Conservation (phyloP, 2,329 filamentous ascomycete genomes). For the Fusarium hainanense region DNA sequence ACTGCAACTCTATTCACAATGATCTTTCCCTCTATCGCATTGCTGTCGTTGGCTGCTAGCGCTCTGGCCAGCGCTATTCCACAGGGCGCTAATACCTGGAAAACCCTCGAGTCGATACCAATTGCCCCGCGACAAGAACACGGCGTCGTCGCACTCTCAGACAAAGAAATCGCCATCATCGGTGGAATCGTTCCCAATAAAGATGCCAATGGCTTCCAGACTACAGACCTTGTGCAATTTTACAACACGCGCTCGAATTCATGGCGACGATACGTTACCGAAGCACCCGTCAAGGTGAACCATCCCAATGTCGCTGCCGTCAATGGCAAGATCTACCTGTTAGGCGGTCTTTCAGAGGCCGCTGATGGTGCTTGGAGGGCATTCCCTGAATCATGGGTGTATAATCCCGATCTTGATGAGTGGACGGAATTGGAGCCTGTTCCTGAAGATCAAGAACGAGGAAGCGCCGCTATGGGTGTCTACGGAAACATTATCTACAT, state of each 20-base stretch:
- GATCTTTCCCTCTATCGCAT: neutral
- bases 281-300: conserved; percentile 48
- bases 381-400: conserved; percentile 46
- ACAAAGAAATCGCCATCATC: conserved; percentile 41
- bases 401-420: conserved; percentile 41
- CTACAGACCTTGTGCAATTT: conserved; percentile 46
- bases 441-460: conserved; percentile 45
- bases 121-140: conserved; percentile 46
- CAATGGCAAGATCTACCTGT: conserved; percentile 52
- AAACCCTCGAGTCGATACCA: conserved; percentile 39
- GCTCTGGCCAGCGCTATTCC: conserved; percentile 9
- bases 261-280: conserved; percentile 45
- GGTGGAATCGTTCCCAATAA: conserved; percentile 43
- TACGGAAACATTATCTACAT: conserved; percentile 49
- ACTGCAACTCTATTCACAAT: neutral
- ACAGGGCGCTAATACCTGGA: conserved; percentile 35
- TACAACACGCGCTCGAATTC: conserved; percentile 47
- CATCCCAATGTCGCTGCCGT: conserved; percentile 54
- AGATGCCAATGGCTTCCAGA: conserved; percentile 25
- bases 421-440: conserved; percentile 47
- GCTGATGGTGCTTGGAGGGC: conserved; percentile 44
- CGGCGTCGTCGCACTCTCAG: conserved; percentile 38
- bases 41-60: conserved; percentile 10
- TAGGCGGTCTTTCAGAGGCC: conserved; percentile 51
- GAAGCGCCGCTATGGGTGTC: conserved; percentile 50